These are phyloP conservation scores for Pseudoneurospora amorphoporcata DNA, from an alignment of 495 filamentous ascomycete genomes.

Conservation along the genomic window DNA sequence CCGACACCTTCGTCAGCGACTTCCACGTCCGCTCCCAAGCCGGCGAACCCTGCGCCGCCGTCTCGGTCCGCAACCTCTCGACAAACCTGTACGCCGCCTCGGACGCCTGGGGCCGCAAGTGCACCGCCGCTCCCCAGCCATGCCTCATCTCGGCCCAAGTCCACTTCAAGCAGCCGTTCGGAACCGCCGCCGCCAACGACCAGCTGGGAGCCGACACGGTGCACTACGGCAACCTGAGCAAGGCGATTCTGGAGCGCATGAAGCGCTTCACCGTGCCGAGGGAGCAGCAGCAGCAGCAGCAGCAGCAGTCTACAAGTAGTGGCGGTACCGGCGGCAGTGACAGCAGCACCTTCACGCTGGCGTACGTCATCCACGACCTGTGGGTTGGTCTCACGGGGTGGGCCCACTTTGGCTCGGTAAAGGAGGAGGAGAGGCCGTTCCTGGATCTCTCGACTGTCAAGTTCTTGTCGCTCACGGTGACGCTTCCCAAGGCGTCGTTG, in stretches of 20 bases:
- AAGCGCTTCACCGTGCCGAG: constrained; percentile 9
- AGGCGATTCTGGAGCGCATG: constrained; percentile 33
- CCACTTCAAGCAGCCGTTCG: constrained; percentile 36
- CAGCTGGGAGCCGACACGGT: constrained; percentile 43
- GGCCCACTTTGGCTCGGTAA: background rate
- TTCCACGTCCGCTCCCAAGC: constrained; percentile 23
- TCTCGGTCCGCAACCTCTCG: constrained; percentile 43
- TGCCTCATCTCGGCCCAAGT: constrained; percentile 41
- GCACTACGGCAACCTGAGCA: constrained; percentile 51
- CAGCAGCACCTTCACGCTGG: constrained; percentile 6
- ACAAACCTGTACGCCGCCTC: constrained; percentile 29
- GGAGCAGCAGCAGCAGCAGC: background rate
- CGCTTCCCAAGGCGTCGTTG: constrained; percentile 43
- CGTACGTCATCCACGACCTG: constrained; percentile 19
- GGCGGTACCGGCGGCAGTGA: background rate
- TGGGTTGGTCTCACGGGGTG: constrained; percentile 24
- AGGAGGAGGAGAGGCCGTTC: background rate
- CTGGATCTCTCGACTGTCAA: constrained; percentile 19
- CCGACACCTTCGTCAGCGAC: constrained; percentile 17
- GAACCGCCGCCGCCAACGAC: constrained; percentile 35
- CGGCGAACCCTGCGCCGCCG: constrained; percentile 28
- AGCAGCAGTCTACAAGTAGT: background rate
- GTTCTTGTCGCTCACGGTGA: constrained; percentile 28
- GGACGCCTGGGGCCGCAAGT: constrained; percentile 47
- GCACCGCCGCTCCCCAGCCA: constrained; percentile 35